Evolutionary conservation across 116 monocot species (phyloP), one percentile per base, ranked within the genome.

Genomic region (Dioscorea cayenensis): DNA sequence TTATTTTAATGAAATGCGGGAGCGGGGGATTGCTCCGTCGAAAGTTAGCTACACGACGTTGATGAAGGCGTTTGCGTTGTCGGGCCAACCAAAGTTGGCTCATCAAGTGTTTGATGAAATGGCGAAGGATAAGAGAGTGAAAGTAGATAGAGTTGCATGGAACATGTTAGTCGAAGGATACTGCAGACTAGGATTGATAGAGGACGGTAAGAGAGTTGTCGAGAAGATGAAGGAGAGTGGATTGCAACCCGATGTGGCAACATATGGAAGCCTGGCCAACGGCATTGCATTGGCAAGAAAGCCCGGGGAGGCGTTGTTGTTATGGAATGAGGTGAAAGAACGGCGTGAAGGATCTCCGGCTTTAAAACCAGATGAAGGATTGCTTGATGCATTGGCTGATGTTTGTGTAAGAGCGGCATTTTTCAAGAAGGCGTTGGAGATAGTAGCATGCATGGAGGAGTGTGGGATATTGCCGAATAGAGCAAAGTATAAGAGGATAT

Each of bases 381-480:
- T 97, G 81, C 77, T 97, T 21, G 90, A 76, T 23, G 77, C 93
- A 3, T 68, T 97, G 60, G 97, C 97, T 2, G 97, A 93, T 60
- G 79, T 97, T 13, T 97, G 97, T 35, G 90, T 97, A 48, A 77
- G 88, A 51, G 84, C 90, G 1, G 97, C 93, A 2, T 93, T 99
- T 79, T 99, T 99, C 66, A 88, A 72, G 80, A 99, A 91, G 85
- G 86, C 97, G 3, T 68, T 99, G 65, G 97, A 99, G 82, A 87
- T 99, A n/a, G 97, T 94, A 67, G 97, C 90, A 6, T 93, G 90
- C 73, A 99, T 99, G 97, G 97, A 97, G 90, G 97, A 97, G 76
- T 85, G 86, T 51, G 94, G 90, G 50, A 90, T 97, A 19, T 72
- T 90, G 6, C 97, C 97, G 19, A 94, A 99, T 66, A 99, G 89